Percentiles rank a stretch among this genome's conserved stretches.
phyloP scores from a whole-genome alignment of 2,329 filamentous ascomycete genomes.

The Sordariomycetes sp. region DNA sequence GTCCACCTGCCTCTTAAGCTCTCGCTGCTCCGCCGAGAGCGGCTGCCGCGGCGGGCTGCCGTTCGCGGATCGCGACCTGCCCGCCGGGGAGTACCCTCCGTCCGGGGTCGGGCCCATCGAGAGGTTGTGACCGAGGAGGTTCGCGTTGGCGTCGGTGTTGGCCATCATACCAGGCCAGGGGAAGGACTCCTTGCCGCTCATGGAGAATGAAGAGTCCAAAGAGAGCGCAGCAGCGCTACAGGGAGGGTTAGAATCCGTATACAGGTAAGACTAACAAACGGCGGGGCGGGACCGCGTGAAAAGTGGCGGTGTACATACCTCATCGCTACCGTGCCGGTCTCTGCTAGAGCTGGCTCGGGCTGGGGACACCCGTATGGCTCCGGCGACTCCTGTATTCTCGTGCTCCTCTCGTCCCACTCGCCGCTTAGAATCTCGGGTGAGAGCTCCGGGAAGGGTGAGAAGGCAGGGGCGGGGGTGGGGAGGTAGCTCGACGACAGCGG shows the following conservation, averaged over 20 bases:
- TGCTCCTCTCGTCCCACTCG: conserved; percentile 18
- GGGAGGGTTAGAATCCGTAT: neutral
- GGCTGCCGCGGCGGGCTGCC: conserved; percentile 41
- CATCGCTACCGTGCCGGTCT: conserved; percentile 17
- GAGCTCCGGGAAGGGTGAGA: conserved; percentile 16
- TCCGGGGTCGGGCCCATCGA: conserved; percentile 34
- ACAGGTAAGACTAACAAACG: conserved; percentile 5
- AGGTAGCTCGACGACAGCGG: conserved; percentile 13
- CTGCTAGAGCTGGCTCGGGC: neutral
- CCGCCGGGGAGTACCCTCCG: conserved; percentile 35
- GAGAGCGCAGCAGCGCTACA: conserved; percentile 34
- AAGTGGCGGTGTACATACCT: conserved; percentile 16
- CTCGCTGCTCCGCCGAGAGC: conserved; percentile 49
- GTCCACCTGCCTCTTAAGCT: conserved; percentile 50
- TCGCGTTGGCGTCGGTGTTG: conserved; percentile 9
- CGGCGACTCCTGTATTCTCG: neutral
- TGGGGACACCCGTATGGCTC: conserved; percentile 10
- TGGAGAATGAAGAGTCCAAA: conserved; percentile 39
- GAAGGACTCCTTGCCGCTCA: conserved; percentile 39
- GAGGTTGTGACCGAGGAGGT: conserved; percentile 33
- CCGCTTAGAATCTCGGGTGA: conserved; percentile 16
- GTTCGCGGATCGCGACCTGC: conserved; percentile 40
- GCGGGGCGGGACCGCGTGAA: neutral
- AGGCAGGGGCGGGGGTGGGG: conserved; percentile 12
- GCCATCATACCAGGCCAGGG: conserved; percentile 31